Base-by-base conservation (phyloP, 164 flowering plant species). In the Chimonanthus salicifolius region DNA sequence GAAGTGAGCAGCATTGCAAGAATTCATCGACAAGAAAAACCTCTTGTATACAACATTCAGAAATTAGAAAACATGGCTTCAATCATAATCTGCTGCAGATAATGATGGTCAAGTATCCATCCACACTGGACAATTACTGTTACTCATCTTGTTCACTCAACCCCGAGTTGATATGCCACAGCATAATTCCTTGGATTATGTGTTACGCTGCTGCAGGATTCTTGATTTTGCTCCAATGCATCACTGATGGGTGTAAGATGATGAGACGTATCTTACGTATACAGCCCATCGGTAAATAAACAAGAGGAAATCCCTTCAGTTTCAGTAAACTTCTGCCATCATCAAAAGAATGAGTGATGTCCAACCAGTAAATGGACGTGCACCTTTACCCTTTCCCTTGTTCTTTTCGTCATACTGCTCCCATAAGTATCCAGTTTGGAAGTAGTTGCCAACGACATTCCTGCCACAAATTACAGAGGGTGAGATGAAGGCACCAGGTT, bases 351-450 rank as follows among this genome's bases (percentile, higher is more conserved):
- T 79, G 74, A 94, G 95, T 6, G 99, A 82, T 21, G 99, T 90
- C 99, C 99, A 96, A 47, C 99, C 98, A 15, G 95, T 94, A 72
- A 96, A 96, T 0, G 84, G 80, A 43, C 82, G 94, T 9, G 94
- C 82, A 65, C 99, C 99, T 86, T 94, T 91, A 18, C 98, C 97
- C 64, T 83, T 85, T 45, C 98, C 98, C 64, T 79, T 76, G 16
- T 80, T 87, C 82, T 76, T 85, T 80, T 90, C 95, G 79, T 96
- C 95, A 75, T 88, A 94, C 67, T 96, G 99, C 77, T 96, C 99
- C 99, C 99, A 94, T 58, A 94, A 71, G 70, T 82, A 96, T 62
- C 99, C 99, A 18, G 88, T 90, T 74, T 82, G 71, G 20, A 80
- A 64, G 81, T 92, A 94, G 78, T 89, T 91, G 5, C 58, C 70